Percentiles rank a stretch among this genome's conserved stretches.
phyloP scores from a whole-genome alignment of 73 alveolate species.

The Symbiodinium natans region DNA sequence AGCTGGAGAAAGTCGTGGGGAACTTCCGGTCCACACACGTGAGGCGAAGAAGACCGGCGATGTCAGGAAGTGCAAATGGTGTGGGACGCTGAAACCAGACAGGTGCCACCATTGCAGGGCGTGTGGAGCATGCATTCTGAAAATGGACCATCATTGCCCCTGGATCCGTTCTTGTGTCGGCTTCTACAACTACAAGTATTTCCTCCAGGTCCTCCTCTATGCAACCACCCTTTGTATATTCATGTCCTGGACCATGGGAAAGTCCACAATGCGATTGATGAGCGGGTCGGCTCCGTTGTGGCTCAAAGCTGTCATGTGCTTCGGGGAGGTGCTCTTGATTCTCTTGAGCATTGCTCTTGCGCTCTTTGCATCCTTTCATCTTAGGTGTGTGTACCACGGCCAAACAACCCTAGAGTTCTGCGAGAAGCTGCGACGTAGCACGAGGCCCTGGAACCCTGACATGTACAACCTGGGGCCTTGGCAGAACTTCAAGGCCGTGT shows the following conservation, averaged over 20 bases:
- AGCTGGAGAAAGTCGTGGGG: not conserved
- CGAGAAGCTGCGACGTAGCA: slow-evolving; percentile 1
- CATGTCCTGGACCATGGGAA: slow-evolving; percentile 16
- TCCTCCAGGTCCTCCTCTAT: not conserved
- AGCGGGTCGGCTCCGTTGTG: not conserved
- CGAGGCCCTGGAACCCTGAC: not conserved
- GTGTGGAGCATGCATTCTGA: slow-evolving; percentile 36
- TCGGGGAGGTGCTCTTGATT: not conserved
- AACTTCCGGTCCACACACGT: not conserved
- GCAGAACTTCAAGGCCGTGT: not conserved
- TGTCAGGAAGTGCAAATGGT: slow-evolving; percentile 46
- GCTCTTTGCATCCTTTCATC: not conserved
- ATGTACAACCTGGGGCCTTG: slow-evolving; percentile 16
- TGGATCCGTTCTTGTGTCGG: slow-evolving; percentile 50
- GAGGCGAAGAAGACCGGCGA: slow-evolving; percentile 43
- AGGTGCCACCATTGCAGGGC: slow-evolving; percentile 88
- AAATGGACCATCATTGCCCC: slow-evolving; percentile 76
- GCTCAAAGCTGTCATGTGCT: not conserved
- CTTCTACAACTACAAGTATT: slow-evolving; percentile 34
- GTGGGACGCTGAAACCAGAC: slow-evolving; percentile 63
- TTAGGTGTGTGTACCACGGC: not conserved
- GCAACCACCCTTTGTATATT: not conserved
- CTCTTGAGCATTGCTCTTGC: slow-evolving; percentile 20
- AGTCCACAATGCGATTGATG: not conserved
- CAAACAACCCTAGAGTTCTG: slow-evolving; percentile 4